These are phyloP conservation scores for Spathaspora sp. DNA, from an alignment of 1,139 yeast species.

Conservation along the genomic window DNA sequence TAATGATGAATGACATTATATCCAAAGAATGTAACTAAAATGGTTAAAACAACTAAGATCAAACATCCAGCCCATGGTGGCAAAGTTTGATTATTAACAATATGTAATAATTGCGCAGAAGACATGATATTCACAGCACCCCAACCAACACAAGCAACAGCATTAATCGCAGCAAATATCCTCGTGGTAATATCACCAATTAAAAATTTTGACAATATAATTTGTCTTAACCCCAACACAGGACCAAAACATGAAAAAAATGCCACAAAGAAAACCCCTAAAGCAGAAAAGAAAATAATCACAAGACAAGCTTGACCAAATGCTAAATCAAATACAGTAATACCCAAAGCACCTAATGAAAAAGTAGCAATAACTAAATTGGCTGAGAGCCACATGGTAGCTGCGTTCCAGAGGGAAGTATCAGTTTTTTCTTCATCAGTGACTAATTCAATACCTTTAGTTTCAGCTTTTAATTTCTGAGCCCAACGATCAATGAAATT, in stretches of 20 bases:
- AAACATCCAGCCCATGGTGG: slow-evolving; percentile 94
- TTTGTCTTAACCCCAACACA: slow-evolving; percentile 82
- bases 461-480: slow-evolving; percentile 50
- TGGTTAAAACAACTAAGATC: slow-evolving; percentile 66
- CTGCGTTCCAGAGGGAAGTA: slow-evolving; percentile 62
- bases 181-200: slow-evolving; percentile 76
- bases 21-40: slow-evolving; percentile 81
- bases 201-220: slow-evolving; percentile 76
- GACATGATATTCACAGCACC: slow-evolving; percentile 91
- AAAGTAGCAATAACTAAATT: slow-evolving; percentile 85
- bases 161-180: slow-evolving; percentile 73
- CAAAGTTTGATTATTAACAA: slow-evolving; percentile 65
- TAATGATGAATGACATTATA: slow-evolving; percentile 77
- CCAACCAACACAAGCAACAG: slow-evolving; percentile 93
- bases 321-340: slow-evolving; percentile 50
- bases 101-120: slow-evolving; percentile 79
- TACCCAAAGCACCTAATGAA: slow-evolving; percentile 79
- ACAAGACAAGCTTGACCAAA: slow-evolving; percentile 66
- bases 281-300: slow-evolving; percentile 67
- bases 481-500: slow-evolving; percentile 29
- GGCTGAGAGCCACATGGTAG: slow-evolving; percentile 92
- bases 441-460: slow-evolving; percentile 67
- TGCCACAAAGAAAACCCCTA: slow-evolving; percentile 81
- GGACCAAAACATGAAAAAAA: slow-evolving; percentile 84
- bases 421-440: slow-evolving; percentile 70